These are phyloP conservation scores for Candida tetrigidarum DNA, from an alignment of 1,139 yeast genomes.

Conservation along the genomic window DNA sequence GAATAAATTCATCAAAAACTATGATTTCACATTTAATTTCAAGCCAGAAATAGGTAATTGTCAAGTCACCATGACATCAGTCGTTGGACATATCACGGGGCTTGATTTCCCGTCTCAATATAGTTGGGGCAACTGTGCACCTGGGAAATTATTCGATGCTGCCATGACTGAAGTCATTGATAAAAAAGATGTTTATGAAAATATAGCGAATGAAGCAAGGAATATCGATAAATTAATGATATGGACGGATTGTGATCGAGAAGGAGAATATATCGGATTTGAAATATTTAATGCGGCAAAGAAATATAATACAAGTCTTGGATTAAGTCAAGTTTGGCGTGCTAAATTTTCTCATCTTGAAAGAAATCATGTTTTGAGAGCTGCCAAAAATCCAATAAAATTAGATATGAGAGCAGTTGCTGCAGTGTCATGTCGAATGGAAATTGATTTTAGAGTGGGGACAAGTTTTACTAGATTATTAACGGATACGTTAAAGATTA, in stretches of 20 bases:
- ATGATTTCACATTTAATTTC: slow-evolving; percentile 72
- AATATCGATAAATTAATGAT: slow-evolving; percentile 71
- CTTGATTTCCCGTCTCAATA: slow-evolving; percentile 68
- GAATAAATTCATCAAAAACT: slow-evolving; percentile 75
- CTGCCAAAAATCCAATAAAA: slow-evolving; percentile 69
- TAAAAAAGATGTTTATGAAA: slow-evolving; percentile 59
- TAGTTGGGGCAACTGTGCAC: slow-evolving; percentile 72
- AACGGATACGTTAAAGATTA: slow-evolving; percentile 51
- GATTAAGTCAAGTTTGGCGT: slow-evolving; percentile 57
- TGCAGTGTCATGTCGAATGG: slow-evolving; percentile 87
- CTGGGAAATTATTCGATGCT: slow-evolving; percentile 69
- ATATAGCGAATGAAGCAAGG: slow-evolving; percentile 70
- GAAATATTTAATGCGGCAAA: slow-evolving; percentile 77
- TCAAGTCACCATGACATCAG: slow-evolving; percentile 90
- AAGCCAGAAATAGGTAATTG: slow-evolving; percentile 59
- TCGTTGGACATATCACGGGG: slow-evolving; percentile 78
- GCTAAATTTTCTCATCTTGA: slow-evolving; percentile 92
- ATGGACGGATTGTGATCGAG: slow-evolving; percentile 99
- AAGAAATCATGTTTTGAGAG: slow-evolving; percentile 67
- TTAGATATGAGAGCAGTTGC: slow-evolving; percentile 73
- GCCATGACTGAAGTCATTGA: slow-evolving; percentile 53
- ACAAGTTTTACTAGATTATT: slow-evolving; percentile 84
- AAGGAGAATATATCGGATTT: slow-evolving; percentile 95
- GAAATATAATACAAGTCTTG: slow-evolving; percentile 53
- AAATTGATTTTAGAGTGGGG: slow-evolving; percentile 89